These are phyloP conservation scores for Suhomyces taliae DNA, from an alignment of 1,139 yeast genomes.

Conservation along the genomic window DNA sequence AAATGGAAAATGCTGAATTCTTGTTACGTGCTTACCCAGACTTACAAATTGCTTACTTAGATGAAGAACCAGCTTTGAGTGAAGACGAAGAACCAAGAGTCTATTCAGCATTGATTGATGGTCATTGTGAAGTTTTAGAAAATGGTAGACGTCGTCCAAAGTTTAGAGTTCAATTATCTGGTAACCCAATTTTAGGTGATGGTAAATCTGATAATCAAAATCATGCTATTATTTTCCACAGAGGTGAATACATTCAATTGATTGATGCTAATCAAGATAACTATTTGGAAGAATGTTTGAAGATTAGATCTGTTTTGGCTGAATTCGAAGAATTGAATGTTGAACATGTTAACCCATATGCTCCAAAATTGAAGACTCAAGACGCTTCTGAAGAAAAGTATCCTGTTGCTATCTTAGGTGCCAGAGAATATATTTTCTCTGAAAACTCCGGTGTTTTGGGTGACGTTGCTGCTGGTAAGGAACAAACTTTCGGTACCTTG, in stretches of 20 bases:
- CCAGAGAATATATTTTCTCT: constrained; percentile 98
- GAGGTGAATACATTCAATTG: constrained; percentile 98
- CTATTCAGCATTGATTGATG: constrained; percentile 94
- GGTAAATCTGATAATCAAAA: constrained; percentile 99
- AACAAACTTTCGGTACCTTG: constrained; percentile 98
- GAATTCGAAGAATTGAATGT: constrained; percentile 95
- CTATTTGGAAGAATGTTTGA: constrained; percentile 96
- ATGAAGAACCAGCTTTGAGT: constrained; percentile 83
- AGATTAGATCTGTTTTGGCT: constrained; percentile 95
- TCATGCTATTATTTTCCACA: constrained; percentile 93
- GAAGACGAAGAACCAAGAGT: constrained; percentile 99
- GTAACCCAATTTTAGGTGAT: constrained; percentile 98
- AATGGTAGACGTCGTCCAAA: constrained; percentile 99
- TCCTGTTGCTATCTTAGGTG: constrained; percentile 99
- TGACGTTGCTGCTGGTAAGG: constrained; percentile 99
- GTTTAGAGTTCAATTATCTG: constrained; percentile 95
- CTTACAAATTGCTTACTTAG: constrained; percentile 95
- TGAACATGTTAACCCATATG: constrained; percentile 81
- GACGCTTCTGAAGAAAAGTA: constrained; percentile 43
- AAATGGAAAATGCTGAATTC: constrained; percentile 97
- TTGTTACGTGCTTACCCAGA: constrained; percentile 98
- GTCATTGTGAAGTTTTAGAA: constrained; percentile 96
- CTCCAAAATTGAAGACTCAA: constrained; percentile 53
- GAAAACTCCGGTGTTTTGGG: constrained; percentile 98
- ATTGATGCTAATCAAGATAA: constrained; percentile 99